Base-by-base conservation (phyloP, 805 yeast species). In the Candida broadrunensis region DNA sequence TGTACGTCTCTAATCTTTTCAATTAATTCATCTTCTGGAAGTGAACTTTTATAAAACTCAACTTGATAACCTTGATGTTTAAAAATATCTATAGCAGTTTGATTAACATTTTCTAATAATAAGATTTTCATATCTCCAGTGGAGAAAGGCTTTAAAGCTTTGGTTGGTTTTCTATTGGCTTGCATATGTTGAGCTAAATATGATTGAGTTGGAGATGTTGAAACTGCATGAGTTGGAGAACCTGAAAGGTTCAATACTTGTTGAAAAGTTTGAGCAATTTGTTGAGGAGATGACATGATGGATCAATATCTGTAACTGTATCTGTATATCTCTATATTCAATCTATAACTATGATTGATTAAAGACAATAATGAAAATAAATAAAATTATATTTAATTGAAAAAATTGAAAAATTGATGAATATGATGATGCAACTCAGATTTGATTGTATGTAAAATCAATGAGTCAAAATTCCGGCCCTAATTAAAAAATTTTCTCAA, bases 61-160 rank as follows among this genome's bases (percentile, higher is more conserved):
- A 93, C 96, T 72, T 93, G 98, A 73, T 93, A 93, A 44, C 99
- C 99, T 73, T 93, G 97, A 40, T 75, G 76, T 45, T 73, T 75
- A 68, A 93, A 84, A 48, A 89, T 88, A 38, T 83, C 80, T 51
- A 93, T 78, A 37, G 99, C 99, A 37, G 97, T 88, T 65, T 78
- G 76, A 63, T 93, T 93, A 54, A 93, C 96, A 58, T 93, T 93
- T 70, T 93, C 99, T 48, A 93, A 74, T 49, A 93, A 68, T 53
- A 93, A 72, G 46, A 93, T 86, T 72, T 90, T 91, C 70, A 91
- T 85, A 60, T 93, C 99, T 48, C 93, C 97, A 41, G 96, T 86
- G 50, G 91, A 83, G 63, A 91, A 93, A 16, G 99, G 99, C 70
- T 91, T 93, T 60, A 93, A 76, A 23, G 85, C 77, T 69, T 86